Percentiles rank a stretch among this genome's conserved stretches.
phyloP scores from a whole-genome alignment of 1,284 basidiomycete species.

The Rhodotorula sp. region DNA sequence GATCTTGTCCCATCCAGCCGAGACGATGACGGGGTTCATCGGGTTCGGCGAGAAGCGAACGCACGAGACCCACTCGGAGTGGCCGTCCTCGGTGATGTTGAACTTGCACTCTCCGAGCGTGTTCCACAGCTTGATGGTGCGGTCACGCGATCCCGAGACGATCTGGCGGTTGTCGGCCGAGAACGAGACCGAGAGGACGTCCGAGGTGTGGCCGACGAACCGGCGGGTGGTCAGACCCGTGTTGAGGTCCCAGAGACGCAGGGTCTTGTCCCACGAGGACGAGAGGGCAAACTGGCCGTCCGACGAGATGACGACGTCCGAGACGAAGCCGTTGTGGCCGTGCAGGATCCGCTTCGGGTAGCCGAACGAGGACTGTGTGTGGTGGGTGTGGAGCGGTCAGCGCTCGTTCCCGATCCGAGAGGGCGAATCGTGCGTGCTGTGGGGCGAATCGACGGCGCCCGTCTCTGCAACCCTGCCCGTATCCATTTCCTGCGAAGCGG shows the following conservation, averaged over 20 bases:
- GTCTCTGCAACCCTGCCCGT: no score
- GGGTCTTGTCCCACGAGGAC: constrained; percentile 99
- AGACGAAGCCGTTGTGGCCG: constrained; percentile 99
- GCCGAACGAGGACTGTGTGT: constrained; percentile 66
- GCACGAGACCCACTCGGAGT: constrained; percentile 97
- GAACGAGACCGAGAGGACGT: constrained; percentile 97
- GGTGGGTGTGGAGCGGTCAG: constrained; percentile 5
- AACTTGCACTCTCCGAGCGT: constrained; percentile 99
- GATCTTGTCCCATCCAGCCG: constrained; percentile 99
- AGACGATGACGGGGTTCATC: constrained; percentile 96
- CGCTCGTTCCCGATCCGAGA: not conserved
- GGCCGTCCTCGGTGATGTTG: constrained; percentile 98
- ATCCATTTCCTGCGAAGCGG: no score
- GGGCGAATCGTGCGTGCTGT: not conserved
- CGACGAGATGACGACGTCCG: constrained; percentile 96
- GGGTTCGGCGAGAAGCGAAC: constrained; percentile 99
- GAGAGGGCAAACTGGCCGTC: constrained; percentile 99
- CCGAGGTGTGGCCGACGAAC: constrained; percentile 97
- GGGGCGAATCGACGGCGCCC: not conserved
- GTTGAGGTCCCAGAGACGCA: constrained; percentile 98
- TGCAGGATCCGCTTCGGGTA: constrained; percentile 96
- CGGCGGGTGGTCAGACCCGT: constrained; percentile 89
- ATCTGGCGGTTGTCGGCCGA: constrained; percentile 98
- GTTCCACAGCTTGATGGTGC: constrained; percentile 99
- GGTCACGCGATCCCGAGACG: constrained; percentile 95